Conservation (phyloP, 352 stramenopile species). For the Phytopythium sindhum region DNA sequence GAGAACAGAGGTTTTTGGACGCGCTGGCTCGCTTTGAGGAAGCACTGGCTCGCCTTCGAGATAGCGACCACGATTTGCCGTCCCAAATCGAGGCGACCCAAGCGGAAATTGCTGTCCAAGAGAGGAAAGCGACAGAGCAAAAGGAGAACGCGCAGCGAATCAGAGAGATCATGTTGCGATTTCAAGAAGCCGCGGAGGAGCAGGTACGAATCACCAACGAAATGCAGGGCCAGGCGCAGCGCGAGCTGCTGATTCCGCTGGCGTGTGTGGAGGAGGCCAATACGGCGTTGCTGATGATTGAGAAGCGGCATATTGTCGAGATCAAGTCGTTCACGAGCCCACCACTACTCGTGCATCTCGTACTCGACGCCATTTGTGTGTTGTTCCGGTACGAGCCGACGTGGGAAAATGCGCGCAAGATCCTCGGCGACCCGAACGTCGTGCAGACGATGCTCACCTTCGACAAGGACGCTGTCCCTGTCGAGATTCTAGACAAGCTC, state of each 20-base stretch:
- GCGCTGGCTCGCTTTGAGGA: conserved; percentile 19
- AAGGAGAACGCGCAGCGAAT: conserved; percentile 43
- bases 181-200: conserved; percentile 52
- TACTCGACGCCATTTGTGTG: conserved; percentile 69
- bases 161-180: conserved; percentile 54
- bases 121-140: conserved; percentile 29
- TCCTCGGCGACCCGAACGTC: conserved; percentile 66
- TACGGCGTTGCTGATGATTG: conserved; percentile 47
- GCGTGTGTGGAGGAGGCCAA: conserved; percentile 71
- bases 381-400: conserved; percentile 65
- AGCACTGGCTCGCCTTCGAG: conserved; percentile 17
- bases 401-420: conserved; percentile 65
- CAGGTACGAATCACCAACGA: conserved; percentile 63
- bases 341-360: conserved; percentile 63
- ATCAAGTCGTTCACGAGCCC: conserved; percentile 83
- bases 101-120: conserved; percentile 26
- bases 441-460: conserved; percentile 66
- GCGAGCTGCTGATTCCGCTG: conserved; percentile 57
- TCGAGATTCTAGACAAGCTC: conserved; percentile 33
- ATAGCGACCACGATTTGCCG: conserved; percentile 17
- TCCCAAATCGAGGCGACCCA: conserved; percentile 15
- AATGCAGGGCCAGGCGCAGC: conserved; percentile 49
- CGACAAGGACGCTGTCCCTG: conserved; percentile 66
- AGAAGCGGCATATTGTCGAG: conserved; percentile 74
- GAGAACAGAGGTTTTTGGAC: conserved; percentile 20